A percentile compares a stretch with the other conserved stretches of the same genome.
phyloP scores from a whole-genome alignment of 2,329 filamentous ascomycete genomes.

The Sclerotinia spermophila region DNA sequence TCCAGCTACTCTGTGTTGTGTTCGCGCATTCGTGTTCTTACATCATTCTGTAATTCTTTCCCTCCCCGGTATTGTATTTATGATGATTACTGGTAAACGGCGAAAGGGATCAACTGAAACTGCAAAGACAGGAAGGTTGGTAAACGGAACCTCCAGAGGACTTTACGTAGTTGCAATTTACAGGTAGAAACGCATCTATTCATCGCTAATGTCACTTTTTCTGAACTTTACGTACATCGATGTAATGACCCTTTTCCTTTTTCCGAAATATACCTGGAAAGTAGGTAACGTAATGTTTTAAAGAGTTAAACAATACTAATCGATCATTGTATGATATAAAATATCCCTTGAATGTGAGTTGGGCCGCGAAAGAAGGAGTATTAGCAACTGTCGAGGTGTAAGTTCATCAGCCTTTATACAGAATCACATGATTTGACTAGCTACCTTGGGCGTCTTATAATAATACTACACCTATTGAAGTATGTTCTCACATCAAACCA shows the following conservation, averaged over 20 bases:
- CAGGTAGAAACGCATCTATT: background rate
- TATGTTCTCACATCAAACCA: background rate
- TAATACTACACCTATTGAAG: background rate
- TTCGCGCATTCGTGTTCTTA: background rate
- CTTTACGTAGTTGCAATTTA: background rate
- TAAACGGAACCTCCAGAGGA: too few species aligned
- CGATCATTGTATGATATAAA: too few species aligned
- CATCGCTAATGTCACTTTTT: background rate
- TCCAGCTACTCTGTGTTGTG: background rate
- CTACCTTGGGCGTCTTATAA: background rate
- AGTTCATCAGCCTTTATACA: background rate
- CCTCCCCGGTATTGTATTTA: background rate
- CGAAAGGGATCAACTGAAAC: background rate
- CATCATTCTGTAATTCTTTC: background rate
- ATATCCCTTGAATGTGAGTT: too few species aligned
- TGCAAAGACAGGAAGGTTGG: background rate
- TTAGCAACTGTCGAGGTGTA: background rate
- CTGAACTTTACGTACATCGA: background rate
- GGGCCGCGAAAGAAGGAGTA: background rate
- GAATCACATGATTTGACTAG: background rate
- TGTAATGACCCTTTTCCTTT: background rate
- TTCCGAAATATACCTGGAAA: background rate
- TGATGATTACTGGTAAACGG: background rate
- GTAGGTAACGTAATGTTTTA: background rate
- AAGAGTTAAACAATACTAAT: too few species aligned